Conservation (phyloP, 768 basidiomycete genomes). For the Boletus vinaceobasis region DNA sequence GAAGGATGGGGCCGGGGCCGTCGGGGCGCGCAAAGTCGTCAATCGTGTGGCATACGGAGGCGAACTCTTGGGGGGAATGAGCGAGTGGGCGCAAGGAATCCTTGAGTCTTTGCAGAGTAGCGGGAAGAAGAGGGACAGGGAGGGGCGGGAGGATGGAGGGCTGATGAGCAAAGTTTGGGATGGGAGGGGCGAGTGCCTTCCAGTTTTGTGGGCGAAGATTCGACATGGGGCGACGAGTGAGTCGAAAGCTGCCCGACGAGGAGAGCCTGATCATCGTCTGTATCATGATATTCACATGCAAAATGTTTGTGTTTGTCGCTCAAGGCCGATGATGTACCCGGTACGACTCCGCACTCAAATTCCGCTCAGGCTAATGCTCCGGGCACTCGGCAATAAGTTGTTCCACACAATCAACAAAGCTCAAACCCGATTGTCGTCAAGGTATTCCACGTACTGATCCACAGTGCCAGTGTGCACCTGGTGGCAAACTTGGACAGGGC, state of each 20-base stretch:
- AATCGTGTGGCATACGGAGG: constrained; percentile 56
- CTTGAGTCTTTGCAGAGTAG: constrained; percentile 68
- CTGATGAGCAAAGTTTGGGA: constrained; percentile 67
- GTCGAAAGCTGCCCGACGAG: not conserved
- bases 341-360: too few species aligned
- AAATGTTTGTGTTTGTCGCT: not conserved
- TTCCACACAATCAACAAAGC: too few species aligned
- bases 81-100: constrained; percentile 72
- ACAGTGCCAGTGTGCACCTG: too few species aligned
- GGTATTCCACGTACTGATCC: too few species aligned
- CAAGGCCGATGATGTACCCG: too few species aligned
- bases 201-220: constrained; percentile 51
- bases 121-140: constrained; percentile 67
- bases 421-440: too few species aligned
- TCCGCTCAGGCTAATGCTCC: too few species aligned
- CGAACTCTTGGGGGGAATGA: constrained; percentile 56
- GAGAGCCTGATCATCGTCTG: not conserved
- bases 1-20: constrained; percentile 53
- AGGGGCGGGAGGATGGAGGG: constrained; percentile 55
- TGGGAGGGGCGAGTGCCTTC: constrained; percentile 67
- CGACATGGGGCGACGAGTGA: constrained; percentile 18
- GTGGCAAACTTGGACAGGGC: too few species aligned
- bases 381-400: too few species aligned
- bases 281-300: constrained; percentile 15
- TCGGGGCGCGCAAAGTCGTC: constrained; percentile 52